Conservation (phyloP, 1,284 basidiomycete species). For the Wolfiporia cocos region DNA sequence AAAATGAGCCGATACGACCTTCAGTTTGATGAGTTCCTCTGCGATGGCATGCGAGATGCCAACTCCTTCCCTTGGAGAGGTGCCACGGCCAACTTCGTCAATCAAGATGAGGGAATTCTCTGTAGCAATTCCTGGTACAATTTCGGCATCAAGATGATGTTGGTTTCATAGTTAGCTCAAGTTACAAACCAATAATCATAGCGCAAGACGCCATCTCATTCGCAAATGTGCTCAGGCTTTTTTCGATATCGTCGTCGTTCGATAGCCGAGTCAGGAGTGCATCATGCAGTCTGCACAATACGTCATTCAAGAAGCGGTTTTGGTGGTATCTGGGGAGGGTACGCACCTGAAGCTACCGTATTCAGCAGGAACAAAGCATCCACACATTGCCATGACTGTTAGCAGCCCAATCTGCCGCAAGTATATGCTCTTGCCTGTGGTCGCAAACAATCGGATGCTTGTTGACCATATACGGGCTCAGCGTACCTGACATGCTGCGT, state of each 20-base stretch:
- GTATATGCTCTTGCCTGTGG: slow-evolving; percentile 85
- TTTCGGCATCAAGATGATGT: not conserved
- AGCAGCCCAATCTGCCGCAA: slow-evolving; percentile 83
- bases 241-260: slow-evolving; percentile 89
- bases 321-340: not conserved
- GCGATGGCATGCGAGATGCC: slow-evolving; percentile 92
- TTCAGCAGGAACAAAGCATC: slow-evolving; percentile 88
- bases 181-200: slow-evolving; percentile 70
- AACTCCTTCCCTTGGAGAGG: slow-evolving; percentile 80
- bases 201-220: slow-evolving; percentile 87
- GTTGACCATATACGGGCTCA: not conserved
- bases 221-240: slow-evolving; percentile 87
- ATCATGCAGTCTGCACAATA: slow-evolving; percentile 61
- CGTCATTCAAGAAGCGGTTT: not conserved
- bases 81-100: slow-evolving; percentile 90
- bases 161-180: not conserved
- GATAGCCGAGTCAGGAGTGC: slow-evolving; percentile 82
- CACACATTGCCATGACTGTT: slow-evolving; percentile 81
- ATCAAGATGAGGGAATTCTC: slow-evolving; percentile 72
- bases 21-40: slow-evolving; percentile 73
- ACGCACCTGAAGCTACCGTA: slow-evolving; percentile 77
- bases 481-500: slow-evolving; percentile 80
- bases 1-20: slow-evolving; percentile 47
- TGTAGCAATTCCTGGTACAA: slow-evolving; percentile 76
- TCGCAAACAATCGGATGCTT: not conserved